Percentiles rank a stretch among this genome's conserved stretches.
These are phyloP conservation scores for Phaseolus lunatus DNA, from an alignment of 306 rosid genomes.

Conservation along the genomic window DNA sequence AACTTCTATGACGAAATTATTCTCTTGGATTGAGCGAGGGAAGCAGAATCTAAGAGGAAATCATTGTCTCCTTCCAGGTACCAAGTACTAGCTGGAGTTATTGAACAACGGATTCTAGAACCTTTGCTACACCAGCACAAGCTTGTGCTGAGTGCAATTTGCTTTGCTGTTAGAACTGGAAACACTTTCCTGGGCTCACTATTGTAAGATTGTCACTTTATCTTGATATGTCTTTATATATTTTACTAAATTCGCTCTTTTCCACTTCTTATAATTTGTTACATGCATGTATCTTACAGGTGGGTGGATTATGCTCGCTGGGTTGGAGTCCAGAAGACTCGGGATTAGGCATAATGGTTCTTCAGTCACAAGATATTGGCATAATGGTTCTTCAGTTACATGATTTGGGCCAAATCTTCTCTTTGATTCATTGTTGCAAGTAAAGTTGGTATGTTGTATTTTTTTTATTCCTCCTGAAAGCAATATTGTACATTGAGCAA, in stretches of 20 bases:
- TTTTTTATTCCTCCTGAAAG: conserved; percentile 31
- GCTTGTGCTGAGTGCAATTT: conserved; percentile 70
- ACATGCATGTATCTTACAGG: conserved; percentile 55
- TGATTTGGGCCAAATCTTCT: conserved; percentile 35
- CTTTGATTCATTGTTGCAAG: conserved; percentile 42
- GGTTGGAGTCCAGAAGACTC: conserved; percentile 76
- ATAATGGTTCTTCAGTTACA: conserved; percentile 16
- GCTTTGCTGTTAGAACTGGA: conserved; percentile 87
- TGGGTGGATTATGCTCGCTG: conserved; percentile 98
- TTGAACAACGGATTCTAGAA: conserved; percentile 83
- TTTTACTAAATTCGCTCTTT: conserved; percentile 16
- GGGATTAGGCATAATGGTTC: conserved; percentile 53
- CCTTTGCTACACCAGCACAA: conserved; percentile 77
- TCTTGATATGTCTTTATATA: not conserved
- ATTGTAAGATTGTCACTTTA: conserved; percentile 59
- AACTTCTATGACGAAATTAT: not conserved
- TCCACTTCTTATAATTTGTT: not conserved
- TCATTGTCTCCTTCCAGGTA: conserved; percentile 58
- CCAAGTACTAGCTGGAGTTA: conserved; percentile 77
- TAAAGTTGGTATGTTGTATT: conserved; percentile 31
- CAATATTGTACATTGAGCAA: conserved; percentile 32
- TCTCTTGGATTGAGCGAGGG: conserved; percentile 23
- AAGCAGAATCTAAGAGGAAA: conserved; percentile 27
- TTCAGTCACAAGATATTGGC: conserved; percentile 16
- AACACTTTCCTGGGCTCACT: conserved; percentile 88